These are phyloP conservation scores for Barbarea vulgaris DNA, from an alignment of 345 rosid genomes.

Conservation along the genomic window DNA sequence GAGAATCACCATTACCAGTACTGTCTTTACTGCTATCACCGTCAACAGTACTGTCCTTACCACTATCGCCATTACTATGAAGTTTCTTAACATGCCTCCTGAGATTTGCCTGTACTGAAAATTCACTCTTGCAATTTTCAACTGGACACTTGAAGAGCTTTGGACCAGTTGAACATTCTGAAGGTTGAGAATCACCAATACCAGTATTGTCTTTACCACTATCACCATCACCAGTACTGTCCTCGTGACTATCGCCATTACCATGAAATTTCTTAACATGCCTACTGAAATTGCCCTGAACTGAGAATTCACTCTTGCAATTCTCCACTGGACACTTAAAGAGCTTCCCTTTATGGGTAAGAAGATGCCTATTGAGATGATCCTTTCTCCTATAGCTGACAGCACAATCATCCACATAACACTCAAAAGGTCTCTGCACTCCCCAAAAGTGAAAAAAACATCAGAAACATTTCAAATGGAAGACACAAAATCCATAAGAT, in stretches of 20 bases:
- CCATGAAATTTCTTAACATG: slow-evolving; percentile 62
- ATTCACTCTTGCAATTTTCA: slow-evolving; percentile 58
- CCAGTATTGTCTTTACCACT: not conserved
- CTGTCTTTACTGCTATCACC: not conserved
- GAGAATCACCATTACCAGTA: not conserved
- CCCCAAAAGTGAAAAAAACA: not conserved
- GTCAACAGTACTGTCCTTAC: not conserved
- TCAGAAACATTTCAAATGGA: not conserved
- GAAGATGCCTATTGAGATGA: slow-evolving; percentile 81
- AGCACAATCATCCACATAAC: slow-evolving; percentile 67
- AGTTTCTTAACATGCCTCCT: slow-evolving; percentile 57
- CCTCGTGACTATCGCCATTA: not conserved
- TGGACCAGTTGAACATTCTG: slow-evolving; percentile 10
- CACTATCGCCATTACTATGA: slow-evolving; percentile 34
- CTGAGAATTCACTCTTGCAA: slow-evolving; percentile 55
- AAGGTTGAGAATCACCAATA: not conserved
- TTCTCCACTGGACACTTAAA: slow-evolving; percentile 64
- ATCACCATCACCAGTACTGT: not conserved
- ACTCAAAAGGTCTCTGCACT: slow-evolving; percentile 70
- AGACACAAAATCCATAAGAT: not conserved
- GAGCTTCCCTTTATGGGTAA: slow-evolving; percentile 72
- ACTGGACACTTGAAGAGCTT: slow-evolving; percentile 67
- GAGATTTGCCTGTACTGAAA: slow-evolving; percentile 57
- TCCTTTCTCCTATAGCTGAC: slow-evolving; percentile 86
- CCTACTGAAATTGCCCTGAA: slow-evolving; percentile 60